Evolutionary conservation across 2,329 filamentous ascomycete genomes (phyloP).

Genomic region (Penicillium olsonii): DNA sequence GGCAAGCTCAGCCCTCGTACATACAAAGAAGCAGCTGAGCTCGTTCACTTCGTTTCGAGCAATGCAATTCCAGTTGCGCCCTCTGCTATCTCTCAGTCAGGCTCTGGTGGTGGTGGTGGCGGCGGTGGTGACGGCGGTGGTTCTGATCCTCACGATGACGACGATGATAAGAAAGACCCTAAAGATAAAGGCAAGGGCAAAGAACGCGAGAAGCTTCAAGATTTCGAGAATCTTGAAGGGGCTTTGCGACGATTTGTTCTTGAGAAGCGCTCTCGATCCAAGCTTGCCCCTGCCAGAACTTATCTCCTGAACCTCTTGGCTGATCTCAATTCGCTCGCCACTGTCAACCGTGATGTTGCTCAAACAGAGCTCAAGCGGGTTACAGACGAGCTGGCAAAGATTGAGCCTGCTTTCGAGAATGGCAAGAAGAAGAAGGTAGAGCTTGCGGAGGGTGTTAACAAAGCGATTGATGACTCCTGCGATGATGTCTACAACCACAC

Average conservation of each 20-base stretch:
- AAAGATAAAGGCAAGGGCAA: constrained; percentile 84
- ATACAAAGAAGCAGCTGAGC: constrained; percentile 84
- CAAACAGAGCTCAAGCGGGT: constrained; percentile 83
- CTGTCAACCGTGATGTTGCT: constrained; percentile 84
- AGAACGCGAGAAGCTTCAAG: constrained; percentile 83
- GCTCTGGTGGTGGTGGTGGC: constrained; percentile 57
- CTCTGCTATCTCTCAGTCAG: constrained; percentile 50
- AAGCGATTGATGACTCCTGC: constrained; percentile 80
- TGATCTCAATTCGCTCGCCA: constrained; percentile 79
- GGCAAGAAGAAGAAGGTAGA: constrained; percentile 78
- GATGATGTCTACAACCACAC: constrained; percentile 84
- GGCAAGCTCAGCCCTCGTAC: constrained; percentile 85
- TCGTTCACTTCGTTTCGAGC: constrained; percentile 97
- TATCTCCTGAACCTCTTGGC: constrained; percentile 92
- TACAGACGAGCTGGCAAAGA: constrained; percentile 72
- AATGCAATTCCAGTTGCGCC: constrained; percentile 82
- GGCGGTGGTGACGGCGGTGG: constrained; percentile 59
- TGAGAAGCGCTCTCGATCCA: constrained; percentile 92
- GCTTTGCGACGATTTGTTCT: constrained; percentile 90
- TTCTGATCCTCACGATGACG: constrained; percentile 50
- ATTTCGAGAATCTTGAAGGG: constrained; percentile 87
- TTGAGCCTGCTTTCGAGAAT: constrained; percentile 83
- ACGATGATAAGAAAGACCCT: constrained; percentile 57
- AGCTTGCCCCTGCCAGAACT: constrained; percentile 91
- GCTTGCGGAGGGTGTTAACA: constrained; percentile 78